These are phyloP conservation scores for Lobulomyces angularis DNA, from an alignment of 192 early-diverging fungal species.

Conservation along the genomic window DNA sequence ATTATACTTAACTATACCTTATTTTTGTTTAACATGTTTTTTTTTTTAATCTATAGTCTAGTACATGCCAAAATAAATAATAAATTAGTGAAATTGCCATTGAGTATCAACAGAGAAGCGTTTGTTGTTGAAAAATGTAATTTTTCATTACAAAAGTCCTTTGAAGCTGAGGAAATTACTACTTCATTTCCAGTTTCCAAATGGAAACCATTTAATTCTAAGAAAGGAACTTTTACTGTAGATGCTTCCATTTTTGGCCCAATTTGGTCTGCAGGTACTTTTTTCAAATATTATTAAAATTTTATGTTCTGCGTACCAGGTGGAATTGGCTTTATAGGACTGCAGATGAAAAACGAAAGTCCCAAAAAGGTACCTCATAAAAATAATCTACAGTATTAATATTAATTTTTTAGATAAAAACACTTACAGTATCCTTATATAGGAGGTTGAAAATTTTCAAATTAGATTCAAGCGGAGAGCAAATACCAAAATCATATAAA, in stretches of 20 bases:
- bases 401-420: too few species aligned
- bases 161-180: too few species aligned
- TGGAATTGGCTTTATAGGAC: conserved; percentile 1
- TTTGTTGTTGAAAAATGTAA: too few species aligned
- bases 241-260: background rate
- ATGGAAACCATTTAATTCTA: conserved; percentile 17
- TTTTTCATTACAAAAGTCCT: conserved; percentile 18
- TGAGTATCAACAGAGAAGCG: background rate
- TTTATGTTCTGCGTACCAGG: background rate
- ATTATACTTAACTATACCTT: conserved; percentile 2
- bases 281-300: background rate
- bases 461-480: too few species aligned
- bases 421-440: too few species aligned
- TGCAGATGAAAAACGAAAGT: background rate
- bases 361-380: conserved; percentile 5
- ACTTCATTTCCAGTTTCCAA: conserved; percentile 7
- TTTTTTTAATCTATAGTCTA: too few species aligned
- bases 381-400: too few species aligned
- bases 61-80: too few species aligned
- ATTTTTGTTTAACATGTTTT: background rate
- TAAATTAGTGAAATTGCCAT: background rate
- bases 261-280: background rate
- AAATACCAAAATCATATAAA: too few species aligned
- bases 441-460: too few species aligned
- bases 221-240: background rate